Base-by-base conservation (phyloP, 768 basidiomycete genomes). In the Boletus eberwhitei region DNA sequence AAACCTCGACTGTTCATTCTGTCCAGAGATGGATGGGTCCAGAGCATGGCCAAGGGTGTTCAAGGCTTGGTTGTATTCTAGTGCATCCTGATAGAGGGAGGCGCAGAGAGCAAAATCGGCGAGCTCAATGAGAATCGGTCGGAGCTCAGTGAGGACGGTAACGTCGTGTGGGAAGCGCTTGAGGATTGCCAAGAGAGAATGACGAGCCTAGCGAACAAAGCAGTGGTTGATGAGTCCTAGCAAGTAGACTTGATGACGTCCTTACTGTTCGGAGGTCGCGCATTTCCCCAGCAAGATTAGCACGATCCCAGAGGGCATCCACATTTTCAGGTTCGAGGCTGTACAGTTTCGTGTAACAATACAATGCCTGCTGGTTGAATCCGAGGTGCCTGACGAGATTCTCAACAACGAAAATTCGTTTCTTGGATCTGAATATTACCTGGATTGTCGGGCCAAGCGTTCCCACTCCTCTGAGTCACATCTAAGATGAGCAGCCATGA, bases 381-480 rank as follows among this genome's bases (percentile, higher is more conserved):
- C 22, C 36, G n/a, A 49, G 48, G 26, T 19, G 24, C 37, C 48
- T 49, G 24, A 21, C 14, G 14, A 19, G n/a, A 19, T 79, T 62
- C 84, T 86, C 40, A 96, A 76, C 52, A 16, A 95, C 11, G 74
- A 17, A 82, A 77, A 0, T 88, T 85, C 83, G 84, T 67, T 29
- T 31, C 35, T 39, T 21, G 34, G 31, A 24, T 22, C 22, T 86
- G 56, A 0, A 59, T 54, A 14, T 13, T 58, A 91, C 92, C 79
- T 83, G 4, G 88, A 91, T 64, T 90, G 80, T 42, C 74, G 74
- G 0, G 88, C 95, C 5, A 96, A 73, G 2, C 85, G 76, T 50
- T 86, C 86, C 96, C 96, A 98, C 51, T 87, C 85, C 14, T 91
- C 89, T 2, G 86, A 80, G 62, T 90, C 89, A 45, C 88, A 83